Base-by-base conservation (phyloP, 1,284 basidiomycete genomes). In the Schizopora paradoxa region DNA sequence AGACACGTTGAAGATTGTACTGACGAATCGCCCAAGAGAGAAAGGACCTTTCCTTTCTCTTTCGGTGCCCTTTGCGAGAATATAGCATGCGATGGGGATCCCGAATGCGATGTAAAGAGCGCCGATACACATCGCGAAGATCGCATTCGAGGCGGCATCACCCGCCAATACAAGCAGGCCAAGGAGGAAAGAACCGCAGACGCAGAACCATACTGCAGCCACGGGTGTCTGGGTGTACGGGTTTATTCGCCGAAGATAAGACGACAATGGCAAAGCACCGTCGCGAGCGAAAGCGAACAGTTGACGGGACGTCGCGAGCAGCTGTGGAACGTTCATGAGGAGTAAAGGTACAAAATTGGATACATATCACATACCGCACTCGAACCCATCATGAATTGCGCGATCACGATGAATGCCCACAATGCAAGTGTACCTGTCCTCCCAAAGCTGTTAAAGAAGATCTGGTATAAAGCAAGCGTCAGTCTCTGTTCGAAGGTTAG, bases 281-380 rank as follows among this genome's bases (percentile, higher is more conserved):
- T 74, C 72, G 41, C 72, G 65, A 13, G 66, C 61, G 52, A 73
- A 73, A 3, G 70, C 71, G 44, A 69, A 71, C 3, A 65, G 64
- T 56, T 70, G 68, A 21, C 68, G 62, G 1, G 65, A 69, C 19
- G 63, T 57, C 2, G 68, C 61, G 8, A 62, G 45, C 14, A 54
- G 40, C 54, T 56, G 32, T 14, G 33, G 10, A 33, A n/a, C n/a
- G 4, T 48, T 28, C 19, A 33, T 14, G 27, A 25, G 42, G 10
- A 10, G 2, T 31, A 11, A 11, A 19, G 38, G 13, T 8, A 11
- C 22, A n/a, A n/a, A 29, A 13, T 31, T 19, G 34, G 18, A 18
- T n/a, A 36, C 18, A 22, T 41, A 37, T 21, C 5, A 18, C 5
- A 21, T 38, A 62, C 61, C 48, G 63, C 63, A 36, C 57, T 58